These are phyloP conservation scores for Orbilia javanica DNA, from an alignment of 2,329 filamentous ascomycete genomes.

Conservation along the genomic window DNA sequence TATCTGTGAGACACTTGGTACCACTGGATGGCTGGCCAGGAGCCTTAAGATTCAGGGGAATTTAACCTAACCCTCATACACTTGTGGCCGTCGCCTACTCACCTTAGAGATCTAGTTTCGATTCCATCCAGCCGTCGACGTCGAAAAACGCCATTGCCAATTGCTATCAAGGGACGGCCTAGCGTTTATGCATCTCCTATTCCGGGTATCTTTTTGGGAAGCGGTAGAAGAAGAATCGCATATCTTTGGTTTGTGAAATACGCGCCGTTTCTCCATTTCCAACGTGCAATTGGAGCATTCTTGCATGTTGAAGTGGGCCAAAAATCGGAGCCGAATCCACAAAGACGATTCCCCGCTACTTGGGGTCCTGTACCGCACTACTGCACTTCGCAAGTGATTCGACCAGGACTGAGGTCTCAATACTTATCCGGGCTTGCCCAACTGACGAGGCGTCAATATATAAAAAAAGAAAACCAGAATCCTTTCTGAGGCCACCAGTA, in stretches of 20 bases:
- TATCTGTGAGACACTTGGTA: conserved; percentile 52
- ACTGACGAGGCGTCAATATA: conserved; percentile 39
- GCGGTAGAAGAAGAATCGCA: conserved; percentile 49
- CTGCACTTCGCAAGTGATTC: conserved; percentile 38
- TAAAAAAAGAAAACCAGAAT: conserved; percentile 27
- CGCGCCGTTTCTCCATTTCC: conserved; percentile 54
- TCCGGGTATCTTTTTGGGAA: conserved; percentile 28
- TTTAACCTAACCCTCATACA: conserved; percentile 29
- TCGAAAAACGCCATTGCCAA: conserved; percentile 58
- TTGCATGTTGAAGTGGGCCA: conserved; percentile 54
- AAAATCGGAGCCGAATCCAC: conserved; percentile 54
- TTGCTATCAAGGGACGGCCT: conserved; percentile 37
- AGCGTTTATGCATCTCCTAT: conserved; percentile 58
- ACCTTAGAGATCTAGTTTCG: conserved; percentile 14
- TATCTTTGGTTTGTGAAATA: conserved; percentile 47
- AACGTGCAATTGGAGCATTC: conserved; percentile 56
- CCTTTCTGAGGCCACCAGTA: conserved; percentile 28
- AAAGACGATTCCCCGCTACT: conserved; percentile 44
- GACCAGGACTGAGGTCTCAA: conserved; percentile 50
- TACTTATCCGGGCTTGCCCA: conserved; percentile 50
- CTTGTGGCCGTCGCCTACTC: conserved; percentile 37
- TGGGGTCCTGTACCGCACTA: conserved; percentile 37
- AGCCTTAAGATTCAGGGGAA: conserved; percentile 49
- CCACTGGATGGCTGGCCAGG: conserved; percentile 30
- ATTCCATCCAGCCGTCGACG: conserved; percentile 21